Evolutionary conservation across 1,284 basidiomycete genomes (phyloP).

Genomic region (Termitomyces sp.): DNA sequence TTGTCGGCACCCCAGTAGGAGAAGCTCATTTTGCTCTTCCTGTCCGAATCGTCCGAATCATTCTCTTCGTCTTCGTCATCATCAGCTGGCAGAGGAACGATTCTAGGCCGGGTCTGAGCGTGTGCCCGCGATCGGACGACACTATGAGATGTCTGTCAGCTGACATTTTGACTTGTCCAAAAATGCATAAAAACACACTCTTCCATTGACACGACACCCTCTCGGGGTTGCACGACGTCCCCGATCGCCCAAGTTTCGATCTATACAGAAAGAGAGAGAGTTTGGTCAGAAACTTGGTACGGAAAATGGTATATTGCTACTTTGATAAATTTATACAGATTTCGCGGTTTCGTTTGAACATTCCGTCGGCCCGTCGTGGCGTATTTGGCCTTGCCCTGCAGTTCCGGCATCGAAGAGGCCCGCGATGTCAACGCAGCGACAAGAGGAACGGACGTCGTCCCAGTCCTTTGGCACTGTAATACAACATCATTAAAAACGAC

Average conservation of each 20-base stretch:
- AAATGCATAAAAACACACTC: slow-evolving; percentile 51
- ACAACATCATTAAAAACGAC: slow-evolving; percentile 96
- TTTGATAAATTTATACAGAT: slow-evolving; percentile 86
- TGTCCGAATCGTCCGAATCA: slow-evolving; percentile 79
- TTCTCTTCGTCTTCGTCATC: slow-evolving; percentile 46
- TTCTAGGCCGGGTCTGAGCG: slow-evolving; percentile 59
- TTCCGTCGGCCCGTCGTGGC: slow-evolving; percentile 70
- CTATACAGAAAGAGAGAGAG: slow-evolving; percentile 29
- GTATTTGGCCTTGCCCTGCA: slow-evolving; percentile 77
- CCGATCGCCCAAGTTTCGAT: slow-evolving; percentile 89
- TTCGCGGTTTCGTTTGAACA: slow-evolving; percentile 75
- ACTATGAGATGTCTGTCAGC: slow-evolving; percentile 29
- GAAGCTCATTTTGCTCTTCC: slow-evolving; percentile 88
- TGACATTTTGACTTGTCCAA: background rate
- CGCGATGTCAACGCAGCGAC: slow-evolving; percentile 66
- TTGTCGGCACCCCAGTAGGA: slow-evolving; percentile 88
- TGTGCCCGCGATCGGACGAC: slow-evolving; percentile 65
- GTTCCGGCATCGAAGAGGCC: slow-evolving; percentile 70
- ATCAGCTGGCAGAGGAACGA: slow-evolving; percentile 69
- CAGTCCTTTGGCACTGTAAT: slow-evolving; percentile 84
- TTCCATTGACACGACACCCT: slow-evolving; percentile 78
- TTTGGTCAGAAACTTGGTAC: slow-evolving; percentile 1
- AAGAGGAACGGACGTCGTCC: slow-evolving; percentile 84
- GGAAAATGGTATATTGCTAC: slow-evolving; percentile 29
- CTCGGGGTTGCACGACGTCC: slow-evolving; percentile 62